phyloP scores from a whole-genome alignment of 148 eudicot genomes.

The Vaccinium myrtillus region DNA sequence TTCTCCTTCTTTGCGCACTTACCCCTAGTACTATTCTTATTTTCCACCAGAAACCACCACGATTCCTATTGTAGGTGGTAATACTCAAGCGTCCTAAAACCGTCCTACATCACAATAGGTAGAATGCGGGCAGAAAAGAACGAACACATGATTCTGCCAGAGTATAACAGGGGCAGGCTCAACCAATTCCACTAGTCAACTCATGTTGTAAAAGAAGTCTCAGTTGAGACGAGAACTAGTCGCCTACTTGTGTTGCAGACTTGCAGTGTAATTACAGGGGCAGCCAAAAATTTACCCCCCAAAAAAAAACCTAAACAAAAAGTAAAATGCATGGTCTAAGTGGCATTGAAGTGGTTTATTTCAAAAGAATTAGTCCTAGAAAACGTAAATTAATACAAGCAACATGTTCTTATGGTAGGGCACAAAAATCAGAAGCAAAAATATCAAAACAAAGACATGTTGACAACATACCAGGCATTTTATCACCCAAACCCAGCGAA shows the following conservation, averaged over 20 bases:
- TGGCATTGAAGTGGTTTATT: not conserved
- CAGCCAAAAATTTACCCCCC: not conserved
- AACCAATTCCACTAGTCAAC: not conserved
- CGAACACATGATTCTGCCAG: not conserved
- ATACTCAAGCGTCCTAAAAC: too few species aligned
- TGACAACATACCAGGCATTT: constrained; percentile 78
- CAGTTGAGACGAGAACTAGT: not conserved
- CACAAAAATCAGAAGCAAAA: not conserved
- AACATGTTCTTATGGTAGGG: not conserved
- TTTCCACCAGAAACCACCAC: too few species aligned
- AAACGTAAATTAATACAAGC: not conserved
- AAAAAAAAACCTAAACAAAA: not conserved
- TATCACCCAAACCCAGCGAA: constrained; percentile 79
- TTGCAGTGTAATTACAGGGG: not conserved
- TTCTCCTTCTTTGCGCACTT: too few species aligned
- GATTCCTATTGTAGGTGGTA: too few species aligned
- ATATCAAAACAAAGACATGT: not conserved
- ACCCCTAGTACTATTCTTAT: too few species aligned
- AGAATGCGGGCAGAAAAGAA: not conserved
- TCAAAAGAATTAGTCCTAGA: not conserved
- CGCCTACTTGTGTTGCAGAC: not conserved
- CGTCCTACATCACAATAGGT: not conserved
- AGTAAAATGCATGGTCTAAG: not conserved
- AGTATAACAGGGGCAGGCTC: not conserved
- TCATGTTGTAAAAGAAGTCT: not conserved